Evolutionary conservation across 2,329 filamentous ascomycete genomes (phyloP), one percentile per base, ranked within the genome.

Genomic region (Phaeosphaeria sp.): DNA sequence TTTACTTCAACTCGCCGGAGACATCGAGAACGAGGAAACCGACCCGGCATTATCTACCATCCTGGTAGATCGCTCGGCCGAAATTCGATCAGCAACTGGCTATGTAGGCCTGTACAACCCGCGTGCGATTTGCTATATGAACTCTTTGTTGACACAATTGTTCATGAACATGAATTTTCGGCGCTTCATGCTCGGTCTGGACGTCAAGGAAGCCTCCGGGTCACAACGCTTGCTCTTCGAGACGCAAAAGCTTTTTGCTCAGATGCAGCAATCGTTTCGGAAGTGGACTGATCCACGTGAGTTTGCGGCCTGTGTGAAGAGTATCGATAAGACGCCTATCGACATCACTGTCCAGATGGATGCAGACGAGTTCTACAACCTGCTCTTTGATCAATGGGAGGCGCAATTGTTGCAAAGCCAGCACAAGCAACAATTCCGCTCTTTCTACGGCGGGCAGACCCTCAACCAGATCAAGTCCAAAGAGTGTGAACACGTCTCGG

Each of bases 121-220:
- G 17, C 95, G 92, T 10, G 97, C 97, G 73, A 98, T 96, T 0
- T 99, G 95, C 78, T 99, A 99, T 74, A 85, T 98, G 72, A 99
- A 99, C 74, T 98, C 95, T 0, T 82, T 99, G 0, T 84, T 98
- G 59, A 94, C 93, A 0, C 95, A 99, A 72, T 85, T 99, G 0
- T 99, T 94, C 81, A 98, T 97, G 92, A 98, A 99, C 72, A 80
- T 91, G 17, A 84, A 87, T 6, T 98, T 99, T 70, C 89, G 95
- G 18, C 84, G 86, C 17, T 97, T 98, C 75, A 90, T 99, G 66
- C 83, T 98, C 11, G 60, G 75, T 59, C 54, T 76, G 50, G 51
- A 82, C 9, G 79, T 91, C 22, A 75, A 81, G 15, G 86, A 90
- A 60, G 77, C 80, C 0, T 76, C 80, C 13, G 77, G 80, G 2